A percentile compares a stretch with the other conserved stretches of the same genome.
Evolutionary conservation across 2,329 filamentous ascomycete species (phyloP).

Genomic region (Epichloe sp.): DNA sequence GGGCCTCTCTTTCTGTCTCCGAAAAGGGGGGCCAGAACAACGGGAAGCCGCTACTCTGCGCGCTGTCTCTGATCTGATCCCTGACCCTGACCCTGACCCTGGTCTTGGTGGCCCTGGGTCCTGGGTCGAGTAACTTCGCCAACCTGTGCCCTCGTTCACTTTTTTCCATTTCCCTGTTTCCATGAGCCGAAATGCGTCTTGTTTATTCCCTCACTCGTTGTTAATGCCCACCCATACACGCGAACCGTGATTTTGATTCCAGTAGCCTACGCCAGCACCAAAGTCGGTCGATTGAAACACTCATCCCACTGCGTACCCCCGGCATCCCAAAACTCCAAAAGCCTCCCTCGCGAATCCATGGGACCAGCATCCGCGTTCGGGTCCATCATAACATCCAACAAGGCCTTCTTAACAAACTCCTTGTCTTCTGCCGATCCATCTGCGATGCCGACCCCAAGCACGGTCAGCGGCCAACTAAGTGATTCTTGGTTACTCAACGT

Average conservation of each 20-base stretch:
- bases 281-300: not conserved
- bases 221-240: no score
- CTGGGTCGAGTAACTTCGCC: no score
- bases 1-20: no score
- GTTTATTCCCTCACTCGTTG: no score
- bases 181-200: no score
- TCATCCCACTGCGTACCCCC: not conserved
- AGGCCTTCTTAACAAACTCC: not conserved
- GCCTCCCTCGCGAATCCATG: not conserved
- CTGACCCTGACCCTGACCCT: no score
- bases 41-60: no score
- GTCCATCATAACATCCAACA: not conserved
- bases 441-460: not conserved
- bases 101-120: no score
- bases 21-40: no score
- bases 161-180: no score
- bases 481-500: not conserved
- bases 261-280: not conserved
- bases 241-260: not conserved
- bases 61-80: no score
- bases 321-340: not conserved
- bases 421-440: not conserved
- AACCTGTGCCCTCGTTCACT: no score
- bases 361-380: not conserved
- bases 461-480: not conserved